Evolutionary conservation across 1,284 basidiomycete species (phyloP).

Genomic region (Rhodotorula sp.): DNA sequence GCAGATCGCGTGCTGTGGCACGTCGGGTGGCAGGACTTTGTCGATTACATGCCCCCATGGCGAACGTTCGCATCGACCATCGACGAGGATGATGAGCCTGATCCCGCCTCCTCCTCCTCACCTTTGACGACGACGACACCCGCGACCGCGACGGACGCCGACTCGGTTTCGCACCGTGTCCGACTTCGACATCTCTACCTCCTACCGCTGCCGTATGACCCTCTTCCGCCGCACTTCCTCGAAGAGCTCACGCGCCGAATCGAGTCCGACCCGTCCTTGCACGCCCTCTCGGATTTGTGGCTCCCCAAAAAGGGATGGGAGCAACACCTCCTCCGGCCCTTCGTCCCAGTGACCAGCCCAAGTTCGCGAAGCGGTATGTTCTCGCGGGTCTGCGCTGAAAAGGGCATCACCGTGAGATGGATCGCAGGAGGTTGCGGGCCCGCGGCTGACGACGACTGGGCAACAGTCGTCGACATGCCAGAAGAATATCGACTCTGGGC

Average conservation of each 20-base stretch:
- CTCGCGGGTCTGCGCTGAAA: background rate
- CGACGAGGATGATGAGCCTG: no score
- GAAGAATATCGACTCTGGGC: no score
- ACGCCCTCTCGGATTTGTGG: background rate
- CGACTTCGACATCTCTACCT: background rate
- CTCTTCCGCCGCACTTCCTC: slow-evolving; percentile 1
- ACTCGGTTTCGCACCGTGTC: no score
- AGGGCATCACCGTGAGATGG: no score
- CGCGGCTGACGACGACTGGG: no score
- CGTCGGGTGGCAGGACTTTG: slow-evolving; percentile 4
- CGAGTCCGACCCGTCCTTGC: background rate
- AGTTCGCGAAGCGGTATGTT: background rate
- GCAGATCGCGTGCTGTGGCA: background rate
- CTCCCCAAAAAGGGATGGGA: slow-evolving; percentile 2
- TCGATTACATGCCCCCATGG: slow-evolving; percentile 12
- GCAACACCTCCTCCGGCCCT: background rate
- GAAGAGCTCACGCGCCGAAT: background rate
- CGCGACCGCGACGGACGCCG: background rate
- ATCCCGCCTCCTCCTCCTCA: background rate
- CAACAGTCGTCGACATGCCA: no score
- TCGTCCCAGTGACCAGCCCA: no score
- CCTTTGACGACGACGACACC: no score
- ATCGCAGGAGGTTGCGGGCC: background rate
- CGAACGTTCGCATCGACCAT: background rate
- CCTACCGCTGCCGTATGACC: slow-evolving; percentile 1